Base-by-base conservation (phyloP, 371 early-diverging fungal species). In the Enteropsectra breve region DNA sequence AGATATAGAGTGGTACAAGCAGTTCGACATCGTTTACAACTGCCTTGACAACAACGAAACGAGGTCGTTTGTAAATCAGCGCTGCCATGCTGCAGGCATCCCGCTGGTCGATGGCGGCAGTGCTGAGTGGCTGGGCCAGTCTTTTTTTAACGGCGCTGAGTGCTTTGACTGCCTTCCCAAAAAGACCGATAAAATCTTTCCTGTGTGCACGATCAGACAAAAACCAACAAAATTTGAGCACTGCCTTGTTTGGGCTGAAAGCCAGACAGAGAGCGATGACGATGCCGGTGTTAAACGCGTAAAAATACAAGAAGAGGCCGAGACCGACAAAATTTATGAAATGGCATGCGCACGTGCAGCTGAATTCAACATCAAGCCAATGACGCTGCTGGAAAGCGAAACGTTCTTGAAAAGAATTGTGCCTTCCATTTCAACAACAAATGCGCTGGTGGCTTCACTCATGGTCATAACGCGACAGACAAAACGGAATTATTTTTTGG, bases 11-110 rank as follows among this genome's bases (percentile, higher is more conserved):
- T 98, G 92, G 89, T 94, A 94, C 76, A 80, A 83, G 24, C 69
- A 79, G 0, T 98, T 95, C 68, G 86, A 89, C 56, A 70, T 95
- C n/a, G 92, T 97, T 8, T 81, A 94, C 69, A 94, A 94, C 76
- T 96, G 96, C 8, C 80, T 97, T 37, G 99, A 98, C 76, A 98
- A 95, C 78, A 75, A 92, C n/a, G 92, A 89, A 21, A 94, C 94
- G 1, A 83, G 98, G 49, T 74, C 87, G 18, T 88, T 92, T 78
- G 93, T 98, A 23, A 97, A 94, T 78, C 80, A 82, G 48, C 90
- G 94, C 91, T 93, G 95, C 66, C 71, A 91, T 64, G 87, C 89
- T 0, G 87, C 90, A 3, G 78, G 85, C 63, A 84, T 88, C 0
- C 92, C 91, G 0, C 76, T 96, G 60, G 80, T 98, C 29, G 98